Base-by-base conservation (phyloP, 2,329 filamentous ascomycete species). In the Lasiodiplodia citricola region DNA sequence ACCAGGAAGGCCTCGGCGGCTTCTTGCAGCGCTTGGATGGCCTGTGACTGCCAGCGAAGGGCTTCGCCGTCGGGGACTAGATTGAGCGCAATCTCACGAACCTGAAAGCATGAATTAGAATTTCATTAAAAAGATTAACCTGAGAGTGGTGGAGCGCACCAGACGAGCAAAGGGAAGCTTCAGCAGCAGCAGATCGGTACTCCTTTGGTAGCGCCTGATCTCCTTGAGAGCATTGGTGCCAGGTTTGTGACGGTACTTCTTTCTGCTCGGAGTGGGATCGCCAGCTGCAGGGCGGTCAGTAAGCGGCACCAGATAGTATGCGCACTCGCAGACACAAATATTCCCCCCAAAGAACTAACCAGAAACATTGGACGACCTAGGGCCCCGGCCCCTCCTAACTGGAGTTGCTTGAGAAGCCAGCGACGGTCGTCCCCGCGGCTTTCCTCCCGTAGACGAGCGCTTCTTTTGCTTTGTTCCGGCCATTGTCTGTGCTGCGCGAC, bases 1-100 rank as follows among this genome's bases (percentile, higher is more conserved):
- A 98, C 94, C 78, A 99, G 92, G 86, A 97, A 98, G 2, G 96
- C 97, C 87, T 99, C 96, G 74, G 97, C 94, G 67, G 96, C 97
- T 88, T 99, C 96, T 86, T 99, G 95, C 51, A 99, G 91, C 73
- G 96, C 96, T 79, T 93, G 92, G 80, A 99, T 97, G 82, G 96
- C 96, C 57, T 95, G 97, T 28, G 93, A 97, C 87, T 99, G 96
- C 93, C 97, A 99, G 81, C 94, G 92, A 71, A 97, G 91, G 74
- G 96, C 92, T 50, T 77, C 76, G 35, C 75, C 74, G 68, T 76
- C 71, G 76, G 92, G 94, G 87, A 96, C 96, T 89, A 97, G 96
- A 84, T 96, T 93, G 83, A 97, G 92, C 50, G 94, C 94, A 72
- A 98, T 97, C 86, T 99, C 79, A 37, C 77, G 75, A 74, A 97